Evolutionary conservation across 202 grass and related monocot species (phyloP).

Genomic region (Dendrocalamus latiflorus): DNA sequence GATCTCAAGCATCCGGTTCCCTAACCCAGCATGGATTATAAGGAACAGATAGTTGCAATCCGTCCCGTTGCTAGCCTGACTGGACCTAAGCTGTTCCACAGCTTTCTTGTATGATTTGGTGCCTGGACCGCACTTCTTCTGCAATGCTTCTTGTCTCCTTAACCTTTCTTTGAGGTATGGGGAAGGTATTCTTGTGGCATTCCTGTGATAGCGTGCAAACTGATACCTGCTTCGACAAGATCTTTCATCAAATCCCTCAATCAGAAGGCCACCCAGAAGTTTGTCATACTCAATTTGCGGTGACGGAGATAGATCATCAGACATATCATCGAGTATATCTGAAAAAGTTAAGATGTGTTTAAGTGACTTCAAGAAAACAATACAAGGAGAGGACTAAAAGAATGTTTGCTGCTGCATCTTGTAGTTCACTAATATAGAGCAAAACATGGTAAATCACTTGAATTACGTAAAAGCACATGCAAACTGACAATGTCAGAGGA

Average conservation of each 20-base stretch:
- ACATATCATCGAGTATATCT: constrained; percentile 32
- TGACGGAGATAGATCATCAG: constrained; percentile 33
- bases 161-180: constrained; percentile 57
- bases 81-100: constrained; percentile 43
- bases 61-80: constrained; percentile 26
- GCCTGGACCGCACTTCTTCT: constrained; percentile 74
- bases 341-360: constrained; percentile 4
- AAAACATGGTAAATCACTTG: neutral
- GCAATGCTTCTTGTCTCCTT: constrained; percentile 65
- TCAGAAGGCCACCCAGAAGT: constrained; percentile 57
- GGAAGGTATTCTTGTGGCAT: constrained; percentile 43
- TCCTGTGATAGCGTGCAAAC: constrained; percentile 59
- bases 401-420: neutral
- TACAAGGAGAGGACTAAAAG: neutral
- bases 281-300: constrained; percentile 41
- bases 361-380: constrained; percentile 3
- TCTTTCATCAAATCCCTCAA: constrained; percentile 54
- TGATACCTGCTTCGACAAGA: constrained; percentile 74
- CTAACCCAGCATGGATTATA: constrained; percentile 50
- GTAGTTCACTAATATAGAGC: neutral
- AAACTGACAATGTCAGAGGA: neutral
- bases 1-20: constrained; percentile 59
- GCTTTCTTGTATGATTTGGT: constrained; percentile 55
- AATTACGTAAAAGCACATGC: neutral
- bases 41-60: constrained; percentile 59